phyloP scores from a whole-genome alignment of 805 yeast species.

The Cyberlindnera maclurae region DNA sequence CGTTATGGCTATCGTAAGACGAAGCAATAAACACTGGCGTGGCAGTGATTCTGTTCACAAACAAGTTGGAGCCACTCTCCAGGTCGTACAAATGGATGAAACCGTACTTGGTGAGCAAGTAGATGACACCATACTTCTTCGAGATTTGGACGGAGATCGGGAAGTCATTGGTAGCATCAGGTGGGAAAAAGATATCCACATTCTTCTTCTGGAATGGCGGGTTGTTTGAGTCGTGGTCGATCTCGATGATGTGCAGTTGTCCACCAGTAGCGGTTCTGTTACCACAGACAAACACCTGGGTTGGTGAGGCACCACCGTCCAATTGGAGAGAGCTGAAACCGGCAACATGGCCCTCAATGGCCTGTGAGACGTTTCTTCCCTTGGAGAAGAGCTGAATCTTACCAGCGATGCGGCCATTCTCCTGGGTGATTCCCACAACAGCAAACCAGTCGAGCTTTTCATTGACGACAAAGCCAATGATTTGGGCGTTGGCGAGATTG shows the following conservation, averaged over 20 bases:
- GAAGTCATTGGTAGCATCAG: conserved; percentile 93
- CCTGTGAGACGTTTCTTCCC: conserved; percentile 87
- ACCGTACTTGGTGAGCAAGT: conserved; percentile 90
- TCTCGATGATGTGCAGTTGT: conserved; percentile 86
- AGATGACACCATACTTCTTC: conserved; percentile 77
- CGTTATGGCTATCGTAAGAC: conserved; percentile 61
- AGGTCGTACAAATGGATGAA: conserved; percentile 93
- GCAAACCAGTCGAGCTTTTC: conserved; percentile 87
- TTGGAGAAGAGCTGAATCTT: conserved; percentile 89
- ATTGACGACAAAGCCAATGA: conserved; percentile 84
- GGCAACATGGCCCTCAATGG: conserved; percentile 97
- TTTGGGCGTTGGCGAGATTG: conserved; percentile 70
- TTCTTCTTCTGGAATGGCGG: conserved; percentile 88
- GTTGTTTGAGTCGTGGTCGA: conserved; percentile 81
- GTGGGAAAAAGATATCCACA: conserved; percentile 92
- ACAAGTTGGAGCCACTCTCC: conserved; percentile 87
- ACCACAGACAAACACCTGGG: conserved; percentile 89
- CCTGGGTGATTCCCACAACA: conserved; percentile 90
- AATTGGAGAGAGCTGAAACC: conserved; percentile 72
- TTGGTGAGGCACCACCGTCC: conserved; percentile 59
- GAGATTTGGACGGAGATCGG: conserved; percentile 90
- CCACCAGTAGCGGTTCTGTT: conserved; percentile 75
- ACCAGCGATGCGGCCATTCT: conserved; percentile 90
- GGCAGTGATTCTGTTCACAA: conserved; percentile 92
- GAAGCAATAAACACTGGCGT: conserved; percentile 92